Percentiles rank a stretch among this genome's conserved stretches.
phyloP scores from a whole-genome alignment of 306 rosid species.

The Arachis stenosperma region DNA sequence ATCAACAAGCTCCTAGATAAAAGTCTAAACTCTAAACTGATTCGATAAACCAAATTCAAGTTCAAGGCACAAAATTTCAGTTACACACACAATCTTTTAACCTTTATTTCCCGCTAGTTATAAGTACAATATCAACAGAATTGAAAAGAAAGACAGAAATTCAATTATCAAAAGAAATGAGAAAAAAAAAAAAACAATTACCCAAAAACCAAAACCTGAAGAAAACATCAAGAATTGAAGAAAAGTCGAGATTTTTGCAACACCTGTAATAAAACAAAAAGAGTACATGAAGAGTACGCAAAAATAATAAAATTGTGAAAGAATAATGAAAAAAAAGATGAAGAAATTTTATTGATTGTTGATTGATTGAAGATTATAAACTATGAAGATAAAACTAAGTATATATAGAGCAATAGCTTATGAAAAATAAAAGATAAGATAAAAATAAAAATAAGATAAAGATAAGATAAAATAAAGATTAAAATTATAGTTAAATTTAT shows the following conservation, averaged over 20 bases:
- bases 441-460: no score
- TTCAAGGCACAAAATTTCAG: background rate
- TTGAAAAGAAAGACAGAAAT: background rate
- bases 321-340: no score
- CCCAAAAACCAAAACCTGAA: background rate
- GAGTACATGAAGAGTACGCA: no score
- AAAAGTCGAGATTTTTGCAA: background rate
- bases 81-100: background rate
- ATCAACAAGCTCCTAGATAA: background rate
- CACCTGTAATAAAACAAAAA: background rate
- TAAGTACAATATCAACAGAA: background rate
- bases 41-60: background rate
- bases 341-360: no score
- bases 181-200: background rate
- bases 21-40: background rate
- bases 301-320: no score
- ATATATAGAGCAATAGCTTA: no score
- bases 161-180: background rate
- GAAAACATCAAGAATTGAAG: background rate
- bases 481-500: no score
- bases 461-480: no score
- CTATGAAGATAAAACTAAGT: no score
- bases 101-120: background rate
- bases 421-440: no score
- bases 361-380: no score